Percentiles rank a stretch among this genome's conserved stretches.
Evolutionary conservation across 176 grass and related monocot species (phyloP).

Genomic region (Musa schizocarpa): DNA sequence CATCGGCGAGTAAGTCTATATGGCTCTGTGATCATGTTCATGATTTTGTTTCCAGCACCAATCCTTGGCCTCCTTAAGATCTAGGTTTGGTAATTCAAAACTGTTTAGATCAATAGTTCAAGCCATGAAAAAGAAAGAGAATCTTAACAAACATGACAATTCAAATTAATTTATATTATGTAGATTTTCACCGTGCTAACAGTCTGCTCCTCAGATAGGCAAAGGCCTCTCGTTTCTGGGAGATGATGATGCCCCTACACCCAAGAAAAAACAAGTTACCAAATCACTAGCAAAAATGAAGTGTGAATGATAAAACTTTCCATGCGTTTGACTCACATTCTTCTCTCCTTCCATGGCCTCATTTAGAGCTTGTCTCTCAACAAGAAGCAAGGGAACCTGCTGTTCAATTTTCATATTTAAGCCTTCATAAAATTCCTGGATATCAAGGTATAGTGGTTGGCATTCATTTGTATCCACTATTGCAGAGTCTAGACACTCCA

Average conservation of each 20-base stretch:
- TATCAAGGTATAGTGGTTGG: constrained; percentile 73
- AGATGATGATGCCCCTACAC: constrained; percentile 71
- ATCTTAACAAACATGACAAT: neutral
- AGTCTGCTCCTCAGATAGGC: constrained; percentile 94
- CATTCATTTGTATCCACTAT: constrained; percentile 90
- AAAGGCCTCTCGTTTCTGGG: constrained; percentile 96
- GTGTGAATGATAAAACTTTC: neutral
- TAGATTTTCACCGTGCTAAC: constrained; percentile 64
- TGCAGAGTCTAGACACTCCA: constrained; percentile 82
- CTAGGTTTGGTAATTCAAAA: constrained; percentile 23
- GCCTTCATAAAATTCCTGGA: constrained; percentile 89
- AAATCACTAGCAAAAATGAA: neutral
- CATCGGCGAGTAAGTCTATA: constrained; percentile 73
- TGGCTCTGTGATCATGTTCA: constrained; percentile 84
- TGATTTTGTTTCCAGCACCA: constrained; percentile 64
- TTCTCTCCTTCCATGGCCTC: constrained; percentile 99
- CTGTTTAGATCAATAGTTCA: constrained; percentile 3
- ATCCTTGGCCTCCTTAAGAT: constrained; percentile 79
- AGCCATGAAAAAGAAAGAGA: neutral
- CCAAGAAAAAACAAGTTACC: neutral
- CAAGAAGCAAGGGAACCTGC: constrained; percentile 84
- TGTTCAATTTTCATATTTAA: constrained; percentile 97
- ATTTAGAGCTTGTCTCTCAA: constrained; percentile 95
- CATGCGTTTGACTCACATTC: constrained; percentile 30
- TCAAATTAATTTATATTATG: too few species aligned